Percentiles rank a stretch among this genome's conserved stretches.
These are phyloP conservation scores for Pythium aristosporum DNA, from an alignment of 352 stramenopile genomes.

Conservation along the genomic window DNA sequence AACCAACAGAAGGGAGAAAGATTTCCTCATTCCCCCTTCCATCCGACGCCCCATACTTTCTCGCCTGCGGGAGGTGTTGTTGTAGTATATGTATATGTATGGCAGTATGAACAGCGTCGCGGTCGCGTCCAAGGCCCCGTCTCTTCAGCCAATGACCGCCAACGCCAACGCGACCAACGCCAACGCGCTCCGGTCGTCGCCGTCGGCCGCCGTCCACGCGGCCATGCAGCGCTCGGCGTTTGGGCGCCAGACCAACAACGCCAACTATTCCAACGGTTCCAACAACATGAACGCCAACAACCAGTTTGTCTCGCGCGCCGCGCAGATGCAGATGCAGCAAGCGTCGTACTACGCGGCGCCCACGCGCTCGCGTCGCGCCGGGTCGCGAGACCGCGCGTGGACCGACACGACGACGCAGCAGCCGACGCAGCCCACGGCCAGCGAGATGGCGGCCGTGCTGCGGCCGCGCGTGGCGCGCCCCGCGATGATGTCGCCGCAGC, in stretches of 20 bases:
- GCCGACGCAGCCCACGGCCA: not conserved
- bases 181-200: not conserved
- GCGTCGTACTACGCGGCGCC: slow-evolving; percentile 20
- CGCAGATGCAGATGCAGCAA: slow-evolving; percentile 11
- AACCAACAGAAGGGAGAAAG: slow-evolving; percentile 7
- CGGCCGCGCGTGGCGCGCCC: slow-evolving; percentile 16
- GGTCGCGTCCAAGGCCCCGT: slow-evolving; percentile 4
- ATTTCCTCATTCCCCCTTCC: slow-evolving; percentile 7
- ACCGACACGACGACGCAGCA: slow-evolving; percentile 15
- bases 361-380: slow-evolving; percentile 16
- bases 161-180: not conserved
- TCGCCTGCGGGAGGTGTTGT: not conserved
- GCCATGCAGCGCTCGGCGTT: slow-evolving; percentile 26
- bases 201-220: slow-evolving; percentile 17
- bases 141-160: not conserved
- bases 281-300: not conserved
- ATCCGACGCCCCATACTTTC: not conserved
- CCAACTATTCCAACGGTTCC: not conserved
- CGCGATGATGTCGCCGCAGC: not conserved
- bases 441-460: slow-evolving; percentile 3
- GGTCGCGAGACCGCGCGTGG: slow-evolving; percentile 21
- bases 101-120: slow-evolving; percentile 29
- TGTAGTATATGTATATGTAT: slow-evolving; percentile 22
- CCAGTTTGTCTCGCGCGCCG: slow-evolving; percentile 9
- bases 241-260: slow-evolving; percentile 7